Evolutionary conservation across 75 land plant genomes (phyloP).

Genomic region (Cryptomeria japonica): DNA sequence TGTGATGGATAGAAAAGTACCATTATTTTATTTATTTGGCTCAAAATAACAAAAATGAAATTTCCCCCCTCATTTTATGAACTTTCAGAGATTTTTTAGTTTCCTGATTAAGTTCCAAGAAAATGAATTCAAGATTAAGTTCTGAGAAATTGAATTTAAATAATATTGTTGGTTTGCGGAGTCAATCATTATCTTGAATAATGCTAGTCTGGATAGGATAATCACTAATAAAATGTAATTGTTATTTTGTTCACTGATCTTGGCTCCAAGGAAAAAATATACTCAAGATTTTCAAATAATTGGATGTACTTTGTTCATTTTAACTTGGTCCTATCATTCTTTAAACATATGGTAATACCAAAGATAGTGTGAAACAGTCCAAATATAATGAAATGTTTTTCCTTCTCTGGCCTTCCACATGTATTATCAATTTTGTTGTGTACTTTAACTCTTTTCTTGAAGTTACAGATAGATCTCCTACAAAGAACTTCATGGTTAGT

Average conservation of each 20-base stretch:
- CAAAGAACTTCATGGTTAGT: neutral
- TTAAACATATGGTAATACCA: neutral
- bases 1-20: no score
- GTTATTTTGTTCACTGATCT: neutral
- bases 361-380: neutral
- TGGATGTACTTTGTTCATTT: neutral
- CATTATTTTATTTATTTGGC: no score
- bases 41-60: no score
- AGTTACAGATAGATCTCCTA: neutral
- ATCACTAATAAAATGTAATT: no score
- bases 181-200: no score
- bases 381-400: neutral
- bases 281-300: neutral
- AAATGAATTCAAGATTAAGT: no score
- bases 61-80: no score
- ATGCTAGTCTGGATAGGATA: no score
- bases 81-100: no score
- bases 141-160: no score
- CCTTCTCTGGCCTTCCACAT: neutral
- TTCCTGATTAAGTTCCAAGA: no score
- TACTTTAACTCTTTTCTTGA: neutral
- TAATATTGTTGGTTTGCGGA: no score
- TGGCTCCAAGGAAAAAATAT: neutral
- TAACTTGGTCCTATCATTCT: neutral
- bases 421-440: neutral